Conservation (phyloP, 768 basidiomycete genomes). For the Calocera viscosa region DNA sequence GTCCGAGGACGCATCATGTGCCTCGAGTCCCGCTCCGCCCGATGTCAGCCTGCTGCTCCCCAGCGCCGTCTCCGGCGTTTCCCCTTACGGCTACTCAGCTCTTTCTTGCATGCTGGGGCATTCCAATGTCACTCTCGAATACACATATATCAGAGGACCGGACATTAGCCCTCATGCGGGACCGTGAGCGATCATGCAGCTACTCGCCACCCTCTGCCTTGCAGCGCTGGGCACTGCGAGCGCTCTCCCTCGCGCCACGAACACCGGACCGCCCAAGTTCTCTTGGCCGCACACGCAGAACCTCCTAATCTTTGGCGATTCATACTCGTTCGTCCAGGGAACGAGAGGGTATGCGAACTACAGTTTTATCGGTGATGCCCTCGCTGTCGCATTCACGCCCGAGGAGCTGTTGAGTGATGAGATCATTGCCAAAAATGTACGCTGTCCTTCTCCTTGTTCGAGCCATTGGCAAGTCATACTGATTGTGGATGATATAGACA, state of each 20-base stretch:
- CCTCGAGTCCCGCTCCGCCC: not conserved
- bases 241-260: not conserved
- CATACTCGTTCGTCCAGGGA: conserved; percentile 45
- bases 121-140: too few relatives aligned
- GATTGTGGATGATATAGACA: conserved; percentile 27
- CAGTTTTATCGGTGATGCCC: conserved; percentile 42
- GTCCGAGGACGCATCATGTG: not conserved
- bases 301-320: conserved; percentile 35
- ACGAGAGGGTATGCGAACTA: conserved; percentile 39
- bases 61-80: not conserved
- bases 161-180: too few relatives aligned
- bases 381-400: conserved; percentile 34
- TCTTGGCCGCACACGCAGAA: not conserved
- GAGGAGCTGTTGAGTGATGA: conserved; percentile 32
- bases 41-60: too few relatives aligned
- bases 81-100: not conserved
- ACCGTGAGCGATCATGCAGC: not conserved
- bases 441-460: conserved; percentile 11
- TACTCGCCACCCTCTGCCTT: not conserved
- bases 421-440: conserved; percentile 37
- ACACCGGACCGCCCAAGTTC: not conserved
- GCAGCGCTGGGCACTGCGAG: not conserved
- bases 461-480: not conserved
- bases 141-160: too few relatives aligned
- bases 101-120: too few relatives aligned